phyloP scores from a whole-genome alignment of 1,139 yeast species.

The Pneumocystis wakefieldiae region DNA sequence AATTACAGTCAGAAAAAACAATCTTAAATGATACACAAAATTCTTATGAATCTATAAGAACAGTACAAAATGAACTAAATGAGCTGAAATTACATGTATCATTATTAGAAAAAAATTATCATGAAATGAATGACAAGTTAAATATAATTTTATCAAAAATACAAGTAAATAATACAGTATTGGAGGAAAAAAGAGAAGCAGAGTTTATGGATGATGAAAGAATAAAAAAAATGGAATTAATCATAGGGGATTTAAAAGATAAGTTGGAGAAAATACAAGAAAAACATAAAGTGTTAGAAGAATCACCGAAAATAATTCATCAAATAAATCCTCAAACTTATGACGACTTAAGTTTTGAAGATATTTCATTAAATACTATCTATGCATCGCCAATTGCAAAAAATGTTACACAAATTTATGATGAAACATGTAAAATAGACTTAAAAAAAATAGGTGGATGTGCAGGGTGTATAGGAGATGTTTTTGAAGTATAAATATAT shows the following conservation, averaged over 20 bases:
- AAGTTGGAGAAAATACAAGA: neutral
- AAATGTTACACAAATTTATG: neutral
- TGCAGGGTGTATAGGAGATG: neutral
- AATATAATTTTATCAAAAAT: neutral
- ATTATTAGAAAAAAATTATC: constrained; percentile 3
- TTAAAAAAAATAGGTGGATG: neutral
- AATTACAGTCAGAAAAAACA: neutral
- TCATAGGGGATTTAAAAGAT: neutral
- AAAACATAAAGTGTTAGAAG: neutral
- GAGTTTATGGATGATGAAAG: neutral
- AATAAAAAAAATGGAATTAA: neutral
- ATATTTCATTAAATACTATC: neutral
- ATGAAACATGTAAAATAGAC: neutral
- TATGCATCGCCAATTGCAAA: neutral
- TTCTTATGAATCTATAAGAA: neutral
- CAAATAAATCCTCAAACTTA: neutral
- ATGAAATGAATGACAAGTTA: neutral
- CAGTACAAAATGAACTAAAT: neutral
- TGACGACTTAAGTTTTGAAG: neutral
- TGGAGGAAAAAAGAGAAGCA: neutral
- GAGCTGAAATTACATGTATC: constrained; percentile 2
- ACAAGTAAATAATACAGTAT: neutral
- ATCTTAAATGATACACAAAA: neutral
- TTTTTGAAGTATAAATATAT: neutral
- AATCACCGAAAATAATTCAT: neutral